These are phyloP conservation scores for Leptographium procerum DNA, from an alignment of 2,329 filamentous ascomycete species.

Conservation along the genomic window DNA sequence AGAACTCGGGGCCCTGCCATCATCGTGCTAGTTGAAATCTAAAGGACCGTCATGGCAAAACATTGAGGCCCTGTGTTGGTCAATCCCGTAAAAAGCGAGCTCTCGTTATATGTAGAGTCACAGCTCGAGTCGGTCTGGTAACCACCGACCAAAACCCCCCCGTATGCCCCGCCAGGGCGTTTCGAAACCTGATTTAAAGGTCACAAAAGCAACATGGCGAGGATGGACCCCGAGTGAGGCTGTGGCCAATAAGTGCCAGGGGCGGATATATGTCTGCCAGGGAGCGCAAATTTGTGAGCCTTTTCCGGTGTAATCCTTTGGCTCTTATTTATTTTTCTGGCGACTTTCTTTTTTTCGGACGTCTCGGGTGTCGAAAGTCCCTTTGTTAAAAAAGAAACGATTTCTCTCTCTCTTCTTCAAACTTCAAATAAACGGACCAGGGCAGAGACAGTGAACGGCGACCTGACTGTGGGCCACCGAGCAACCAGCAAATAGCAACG, in stretches of 20 bases:
- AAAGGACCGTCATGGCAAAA: too few species aligned
- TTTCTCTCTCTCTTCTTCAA: too few species aligned
- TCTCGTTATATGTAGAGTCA: too few species aligned
- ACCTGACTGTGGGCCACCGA: neutral
- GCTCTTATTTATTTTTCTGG: neutral
- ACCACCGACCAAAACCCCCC: too few species aligned
- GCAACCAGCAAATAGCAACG: neutral
- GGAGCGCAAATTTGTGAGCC: neutral
- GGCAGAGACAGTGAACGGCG: neutral
- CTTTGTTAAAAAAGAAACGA: too few species aligned
- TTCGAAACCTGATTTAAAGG: neutral
- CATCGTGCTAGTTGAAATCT: too few species aligned
- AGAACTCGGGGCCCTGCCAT: too few species aligned
- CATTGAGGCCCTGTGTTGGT: too few species aligned
- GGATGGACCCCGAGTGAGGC: neutral
- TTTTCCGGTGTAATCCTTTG: neutral
- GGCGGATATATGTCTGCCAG: neutral
- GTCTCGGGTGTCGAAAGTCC: too few species aligned
- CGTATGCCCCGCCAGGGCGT: neutral
- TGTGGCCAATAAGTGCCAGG: neutral
- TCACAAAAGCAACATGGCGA: neutral
- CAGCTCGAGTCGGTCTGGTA: too few species aligned
- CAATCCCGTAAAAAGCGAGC: too few species aligned
- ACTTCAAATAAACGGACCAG: too few species aligned
- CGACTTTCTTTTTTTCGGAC: neutral